phyloP scores from a whole-genome alignment of 192 early-diverging fungal genomes.

The Entomortierella chlamydospora region DNA sequence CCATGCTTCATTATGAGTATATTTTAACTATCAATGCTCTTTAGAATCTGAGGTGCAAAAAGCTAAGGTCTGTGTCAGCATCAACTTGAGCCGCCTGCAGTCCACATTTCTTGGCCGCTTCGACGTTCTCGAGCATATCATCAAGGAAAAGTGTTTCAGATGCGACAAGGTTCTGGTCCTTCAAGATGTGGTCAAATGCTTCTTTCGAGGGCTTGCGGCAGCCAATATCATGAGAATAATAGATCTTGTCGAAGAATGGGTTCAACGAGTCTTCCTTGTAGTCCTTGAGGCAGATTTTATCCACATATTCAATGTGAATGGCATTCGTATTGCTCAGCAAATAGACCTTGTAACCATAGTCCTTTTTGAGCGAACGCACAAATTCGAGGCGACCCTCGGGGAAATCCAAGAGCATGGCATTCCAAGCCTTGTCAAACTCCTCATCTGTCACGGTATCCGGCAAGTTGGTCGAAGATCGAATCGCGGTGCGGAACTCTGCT shows the following conservation, averaged over 20 bases:
- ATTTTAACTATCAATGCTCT: background rate
- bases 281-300: constrained; percentile 31
- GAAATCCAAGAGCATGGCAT: constrained; percentile 50
- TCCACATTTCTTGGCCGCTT: constrained; percentile 42
- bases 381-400: constrained; percentile 44
- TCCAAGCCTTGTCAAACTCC: constrained; percentile 44
- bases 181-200: constrained; percentile 41
- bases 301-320: constrained; percentile 44
- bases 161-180: constrained; percentile 25
- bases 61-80: constrained; percentile 45
- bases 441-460: constrained; percentile 36
- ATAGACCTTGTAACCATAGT: constrained; percentile 44
- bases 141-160: constrained; percentile 43
- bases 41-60: constrained; percentile 48
- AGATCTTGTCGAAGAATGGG: constrained; percentile 50
- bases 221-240: constrained; percentile 44
- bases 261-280: constrained; percentile 21
- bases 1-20: background rate
- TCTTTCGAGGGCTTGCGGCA: constrained; percentile 40
- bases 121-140: constrained; percentile 50
- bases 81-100: constrained; percentile 48
- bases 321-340: constrained; percentile 50
- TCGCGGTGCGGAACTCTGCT: constrained; percentile 15
- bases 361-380: constrained; percentile 33
- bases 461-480: constrained; percentile 32